A percentile compares a stretch with the other conserved stretches of the same genome.
Evolutionary conservation across 2,329 filamentous ascomycete species (phyloP).

Genomic region (Pyricularia sp.): DNA sequence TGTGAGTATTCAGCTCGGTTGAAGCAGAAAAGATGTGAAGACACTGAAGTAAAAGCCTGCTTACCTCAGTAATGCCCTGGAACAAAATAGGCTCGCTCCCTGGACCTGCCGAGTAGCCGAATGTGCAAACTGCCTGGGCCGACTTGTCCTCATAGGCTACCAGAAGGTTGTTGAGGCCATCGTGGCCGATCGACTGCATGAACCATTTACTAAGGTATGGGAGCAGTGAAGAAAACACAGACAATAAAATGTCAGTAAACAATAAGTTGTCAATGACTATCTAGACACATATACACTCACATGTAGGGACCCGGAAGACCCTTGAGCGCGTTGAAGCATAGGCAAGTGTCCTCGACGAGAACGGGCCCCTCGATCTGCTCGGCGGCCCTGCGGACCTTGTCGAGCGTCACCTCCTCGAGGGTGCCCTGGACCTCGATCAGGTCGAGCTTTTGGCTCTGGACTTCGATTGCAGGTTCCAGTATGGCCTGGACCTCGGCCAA

Average conservation of each 20-base stretch:
- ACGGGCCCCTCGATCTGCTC: slow-evolving; percentile 76
- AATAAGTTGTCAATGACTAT: neutral
- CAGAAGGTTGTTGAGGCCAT: slow-evolving; percentile 83
- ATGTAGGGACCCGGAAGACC: slow-evolving; percentile 96
- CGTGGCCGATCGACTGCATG: slow-evolving; percentile 69
- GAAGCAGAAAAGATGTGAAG: no score
- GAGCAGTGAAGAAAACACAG: neutral
- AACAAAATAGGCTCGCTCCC: slow-evolving; percentile 79
- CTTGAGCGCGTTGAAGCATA: slow-evolving; percentile 84
- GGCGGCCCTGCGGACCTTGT: slow-evolving; percentile 79
- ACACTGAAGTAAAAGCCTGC: slow-evolving; percentile 11
- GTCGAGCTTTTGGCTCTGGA: slow-evolving; percentile 69
- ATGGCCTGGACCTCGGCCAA: slow-evolving; percentile 83
- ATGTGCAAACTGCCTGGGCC: slow-evolving; percentile 90
- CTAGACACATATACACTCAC: slow-evolving; percentile 38
- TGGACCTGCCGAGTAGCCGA: slow-evolving; percentile 82
- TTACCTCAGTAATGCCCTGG: slow-evolving; percentile 76
- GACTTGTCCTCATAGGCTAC: slow-evolving; percentile 84
- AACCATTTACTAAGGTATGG: slow-evolving; percentile 75
- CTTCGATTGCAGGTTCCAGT: slow-evolving; percentile 61
- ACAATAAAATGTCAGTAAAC: neutral
- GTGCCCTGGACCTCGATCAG: slow-evolving; percentile 86
- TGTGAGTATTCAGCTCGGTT: neutral
- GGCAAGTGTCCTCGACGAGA: slow-evolving; percentile 88
- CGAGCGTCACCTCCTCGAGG: slow-evolving; percentile 80